phyloP scores from a whole-genome alignment of 202 grass and related monocot species.

The Cymbopogon flexuosus region DNA sequence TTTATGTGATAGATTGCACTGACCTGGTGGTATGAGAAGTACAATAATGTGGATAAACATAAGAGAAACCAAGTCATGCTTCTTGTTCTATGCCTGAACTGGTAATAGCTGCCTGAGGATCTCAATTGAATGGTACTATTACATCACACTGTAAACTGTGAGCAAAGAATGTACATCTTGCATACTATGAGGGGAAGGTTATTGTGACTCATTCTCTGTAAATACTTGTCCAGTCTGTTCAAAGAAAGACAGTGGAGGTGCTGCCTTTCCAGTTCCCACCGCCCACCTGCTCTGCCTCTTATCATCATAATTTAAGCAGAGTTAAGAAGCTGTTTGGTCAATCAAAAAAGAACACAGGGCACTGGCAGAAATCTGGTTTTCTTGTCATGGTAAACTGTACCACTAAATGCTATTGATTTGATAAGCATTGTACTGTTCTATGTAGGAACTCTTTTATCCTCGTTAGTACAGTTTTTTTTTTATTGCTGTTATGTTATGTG shows the following conservation, averaged over 20 bases:
- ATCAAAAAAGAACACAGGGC: background rate
- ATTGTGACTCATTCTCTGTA: background rate
- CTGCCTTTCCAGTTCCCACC: background rate
- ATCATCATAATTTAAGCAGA: background rate
- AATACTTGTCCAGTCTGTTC: background rate
- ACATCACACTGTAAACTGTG: slow-evolving; percentile 11
- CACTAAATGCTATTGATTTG: background rate
- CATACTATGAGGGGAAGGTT: background rate
- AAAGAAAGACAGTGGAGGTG: background rate
- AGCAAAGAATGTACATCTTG: background rate
- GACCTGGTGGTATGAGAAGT: background rate
- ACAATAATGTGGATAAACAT: slow-evolving; percentile 23
- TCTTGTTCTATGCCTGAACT: background rate
- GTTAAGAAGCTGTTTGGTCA: slow-evolving; percentile 29
- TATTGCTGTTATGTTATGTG: background rate
- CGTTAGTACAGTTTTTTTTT: background rate
- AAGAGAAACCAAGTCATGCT: background rate
- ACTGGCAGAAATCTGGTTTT: slow-evolving; percentile 10
- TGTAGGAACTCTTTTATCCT: background rate
- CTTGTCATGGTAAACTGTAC: slow-evolving; percentile 6
- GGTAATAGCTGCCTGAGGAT: slow-evolving; percentile 8
- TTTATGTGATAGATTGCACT: slow-evolving; percentile 32
- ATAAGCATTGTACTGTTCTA: background rate
- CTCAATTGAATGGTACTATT: background rate
- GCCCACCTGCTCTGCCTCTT: background rate